These are phyloP conservation scores for Mortierella polycephala DNA, from an alignment of 371 early-diverging fungal species.

Conservation along the genomic window DNA sequence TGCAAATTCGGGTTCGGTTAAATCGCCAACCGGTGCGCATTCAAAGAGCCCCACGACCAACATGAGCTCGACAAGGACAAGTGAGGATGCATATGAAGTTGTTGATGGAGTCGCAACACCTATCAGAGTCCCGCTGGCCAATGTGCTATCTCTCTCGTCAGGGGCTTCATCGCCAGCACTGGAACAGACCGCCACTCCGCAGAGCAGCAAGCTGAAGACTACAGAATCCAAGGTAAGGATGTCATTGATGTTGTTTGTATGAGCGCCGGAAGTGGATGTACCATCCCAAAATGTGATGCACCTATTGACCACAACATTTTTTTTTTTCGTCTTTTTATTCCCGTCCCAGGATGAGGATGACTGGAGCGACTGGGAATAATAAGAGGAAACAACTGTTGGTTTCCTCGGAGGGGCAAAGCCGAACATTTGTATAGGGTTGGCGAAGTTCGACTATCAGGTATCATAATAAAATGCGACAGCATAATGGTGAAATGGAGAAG, in stretches of 20 bases:
- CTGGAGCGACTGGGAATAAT: constrained; percentile 55
- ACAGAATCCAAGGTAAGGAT: constrained; percentile 31
- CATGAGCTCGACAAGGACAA: constrained; percentile 47
- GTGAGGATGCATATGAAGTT: constrained; percentile 47
- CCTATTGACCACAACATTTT: not conserved
- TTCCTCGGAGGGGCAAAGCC: too few species aligned
- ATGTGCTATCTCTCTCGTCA: constrained; percentile 27
- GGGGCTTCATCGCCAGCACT: constrained; percentile 30
- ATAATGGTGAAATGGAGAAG: too few species aligned
- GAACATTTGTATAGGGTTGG: too few species aligned
- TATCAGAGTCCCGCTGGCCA: constrained; percentile 27
- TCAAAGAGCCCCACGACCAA: constrained; percentile 38
- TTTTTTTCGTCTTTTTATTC: not conserved
- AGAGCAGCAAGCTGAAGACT: constrained; percentile 26
- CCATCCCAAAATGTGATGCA: not conserved
- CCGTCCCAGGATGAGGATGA: constrained; percentile 47
- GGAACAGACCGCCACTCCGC: constrained; percentile 16
- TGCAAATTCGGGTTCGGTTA: constrained; percentile 22
- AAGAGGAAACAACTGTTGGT: not conserved
- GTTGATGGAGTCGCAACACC: constrained; percentile 39
- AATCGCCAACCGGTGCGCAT: constrained; percentile 11
- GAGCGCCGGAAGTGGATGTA: too few species aligned
- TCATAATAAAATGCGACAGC: too few species aligned
- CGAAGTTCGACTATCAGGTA: too few species aligned
- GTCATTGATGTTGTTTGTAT: not conserved